Conservation (phyloP, 441 rosid genomes). For the Omphalea diandra region DNA sequence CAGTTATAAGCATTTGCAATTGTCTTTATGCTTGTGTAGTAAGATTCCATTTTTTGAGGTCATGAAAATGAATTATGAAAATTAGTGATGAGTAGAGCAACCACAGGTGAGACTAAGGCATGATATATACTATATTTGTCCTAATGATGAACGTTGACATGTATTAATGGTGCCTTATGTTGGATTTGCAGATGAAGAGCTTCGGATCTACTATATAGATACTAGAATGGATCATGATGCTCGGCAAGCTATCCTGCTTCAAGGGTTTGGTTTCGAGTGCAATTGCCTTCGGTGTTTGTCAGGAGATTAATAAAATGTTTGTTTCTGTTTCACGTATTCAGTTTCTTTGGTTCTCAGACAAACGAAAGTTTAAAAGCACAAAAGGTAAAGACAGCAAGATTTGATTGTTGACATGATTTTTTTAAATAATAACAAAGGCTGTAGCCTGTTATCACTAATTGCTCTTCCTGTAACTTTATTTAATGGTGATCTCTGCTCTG, state of each 20-base stretch:
- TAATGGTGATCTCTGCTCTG: too few species aligned
- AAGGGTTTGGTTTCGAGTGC: conserved; percentile 79
- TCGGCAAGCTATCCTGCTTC: conserved; percentile 50
- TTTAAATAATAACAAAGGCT: too few species aligned
- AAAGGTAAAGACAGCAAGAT: too few species aligned
- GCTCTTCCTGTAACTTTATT: too few species aligned
- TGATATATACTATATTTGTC: background rate
- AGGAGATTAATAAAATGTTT: conserved; percentile 46
- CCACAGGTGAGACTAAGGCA: background rate
- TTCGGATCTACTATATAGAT: conserved; percentile 81
- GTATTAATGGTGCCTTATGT: background rate
- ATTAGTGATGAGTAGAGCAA: background rate
- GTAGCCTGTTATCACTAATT: too few species aligned
- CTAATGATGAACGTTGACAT: background rate
- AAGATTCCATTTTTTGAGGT: background rate
- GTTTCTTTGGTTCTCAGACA: background rate
- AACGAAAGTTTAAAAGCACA: too few species aligned
- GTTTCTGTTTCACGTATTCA: background rate
- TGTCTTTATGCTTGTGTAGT: background rate
- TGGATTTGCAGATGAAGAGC: conserved; percentile 72
- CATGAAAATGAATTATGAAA: background rate
- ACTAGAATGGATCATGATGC: conserved; percentile 73
- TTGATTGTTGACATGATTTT: too few species aligned
- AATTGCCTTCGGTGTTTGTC: conserved; percentile 63
- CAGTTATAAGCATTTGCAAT: too few species aligned